phyloP scores from a whole-genome alignment of 2,329 filamentous ascomycete species.

The Penicillium sclerotiorum region DNA sequence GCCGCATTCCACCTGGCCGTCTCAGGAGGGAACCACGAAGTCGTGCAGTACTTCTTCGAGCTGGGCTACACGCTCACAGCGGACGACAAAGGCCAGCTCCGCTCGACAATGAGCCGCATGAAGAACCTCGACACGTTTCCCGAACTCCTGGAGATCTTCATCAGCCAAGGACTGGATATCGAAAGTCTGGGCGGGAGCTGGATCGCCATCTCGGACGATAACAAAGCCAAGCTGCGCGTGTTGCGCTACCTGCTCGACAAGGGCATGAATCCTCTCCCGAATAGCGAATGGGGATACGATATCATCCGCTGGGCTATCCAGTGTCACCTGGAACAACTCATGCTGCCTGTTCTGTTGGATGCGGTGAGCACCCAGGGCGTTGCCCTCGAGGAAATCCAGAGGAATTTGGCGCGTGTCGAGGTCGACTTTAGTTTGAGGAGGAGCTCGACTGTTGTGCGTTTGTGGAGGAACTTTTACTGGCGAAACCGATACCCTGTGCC shows the following conservation, averaged over 20 bases:
- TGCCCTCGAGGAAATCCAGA: not conserved
- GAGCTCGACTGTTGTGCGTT: not conserved
- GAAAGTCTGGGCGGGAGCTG: not conserved
- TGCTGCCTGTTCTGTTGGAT: not conserved
- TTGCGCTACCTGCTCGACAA: not conserved
- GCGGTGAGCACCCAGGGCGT: not conserved
- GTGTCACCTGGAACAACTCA: not conserved
- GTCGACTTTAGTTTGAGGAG: not conserved
- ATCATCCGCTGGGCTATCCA: not conserved
- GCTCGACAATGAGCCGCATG: not conserved
- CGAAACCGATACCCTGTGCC: not conserved
- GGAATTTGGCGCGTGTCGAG: not conserved
- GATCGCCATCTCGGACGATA: not conserved
- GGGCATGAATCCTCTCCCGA: not conserved
- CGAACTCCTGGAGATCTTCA: not conserved
- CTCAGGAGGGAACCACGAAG: not conserved
- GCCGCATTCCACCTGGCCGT: not conserved
- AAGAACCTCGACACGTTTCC: not conserved
- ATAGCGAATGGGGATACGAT: not conserved
- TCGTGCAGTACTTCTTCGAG: not conserved
- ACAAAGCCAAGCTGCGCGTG: not conserved
- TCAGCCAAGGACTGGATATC: not conserved
- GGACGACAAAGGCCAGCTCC: not conserved
- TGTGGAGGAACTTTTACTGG: not conserved
- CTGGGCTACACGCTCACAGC: not conserved